Evolutionary conservation across 2,329 filamentous ascomycete genomes (phyloP), one percentile per base, ranked within the genome.

Genomic region (Zymoseptoria brevis): DNA sequence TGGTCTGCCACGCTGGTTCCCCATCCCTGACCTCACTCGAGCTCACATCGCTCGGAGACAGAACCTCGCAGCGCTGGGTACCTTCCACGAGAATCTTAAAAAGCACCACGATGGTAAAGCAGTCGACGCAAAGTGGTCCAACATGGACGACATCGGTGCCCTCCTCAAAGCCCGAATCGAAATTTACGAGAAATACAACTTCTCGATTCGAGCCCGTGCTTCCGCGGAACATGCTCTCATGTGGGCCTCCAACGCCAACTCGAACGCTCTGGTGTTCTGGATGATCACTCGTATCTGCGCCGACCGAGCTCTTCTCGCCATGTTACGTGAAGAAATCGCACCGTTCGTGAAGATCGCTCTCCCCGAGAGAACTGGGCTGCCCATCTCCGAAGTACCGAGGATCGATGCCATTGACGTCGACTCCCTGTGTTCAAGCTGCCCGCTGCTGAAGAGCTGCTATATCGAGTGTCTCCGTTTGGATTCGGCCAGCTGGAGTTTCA

Each of bases 181-280:
- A n/a, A 56, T 71, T 22, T 72, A 74, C 58, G 64, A 65, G n/a
- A 67, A 71, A 53, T 54, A 71, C 55, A 60, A 65, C 22, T 62
- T 72, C 52, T 69, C 64, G 45, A 69, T 71, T 11, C 63, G 68
- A 3, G 69, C 69, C n/a, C 61, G 73, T 48, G 69, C 70, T 9
- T 65, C 73, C 1, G 54, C 65, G 9, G 79, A 82, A 57, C 66
- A 80, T n/a, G 75, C 75, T n/a, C 66, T 83, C 7, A 68, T 83
- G 22, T 84, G 81, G 81, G 80, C 80, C 8, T 72, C 80, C 67
- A 79, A 81, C 63, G 78, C 78, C 16, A 82, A 84, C 62, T 75
- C 78, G 4, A 78, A 78, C 55, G 74, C 76, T 3, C 69, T 83
- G 8, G 65, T 75, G 16, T 75, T 74, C 57, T 76, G 74, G 74